A percentile compares a stretch with the other conserved stretches of the same genome.
phyloP scores from a whole-genome alignment of 805 yeast species.

The Wickerhamiella dianesei region DNA sequence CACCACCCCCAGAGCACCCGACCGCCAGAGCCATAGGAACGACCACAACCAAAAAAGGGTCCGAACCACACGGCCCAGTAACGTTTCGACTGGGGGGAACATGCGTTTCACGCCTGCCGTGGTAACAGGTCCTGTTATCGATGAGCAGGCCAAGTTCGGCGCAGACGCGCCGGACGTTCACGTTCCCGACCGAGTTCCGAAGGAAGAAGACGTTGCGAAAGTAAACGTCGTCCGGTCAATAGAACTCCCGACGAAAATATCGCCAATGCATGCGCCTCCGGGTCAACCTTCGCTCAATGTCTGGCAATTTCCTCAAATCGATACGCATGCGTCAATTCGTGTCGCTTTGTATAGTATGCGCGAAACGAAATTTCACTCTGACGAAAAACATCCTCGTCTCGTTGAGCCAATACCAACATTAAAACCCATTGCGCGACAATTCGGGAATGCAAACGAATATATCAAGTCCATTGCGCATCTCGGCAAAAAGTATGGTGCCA shows the following conservation, averaged over 20 bases:
- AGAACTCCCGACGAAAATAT: not conserved
- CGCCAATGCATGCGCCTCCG: not conserved
- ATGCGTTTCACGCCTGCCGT: not conserved
- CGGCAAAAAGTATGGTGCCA: not conserved
- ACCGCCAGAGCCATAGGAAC: no score
- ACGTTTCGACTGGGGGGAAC: not conserved
- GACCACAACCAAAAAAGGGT: no score
- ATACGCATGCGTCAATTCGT: not conserved
- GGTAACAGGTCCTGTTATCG: not conserved
- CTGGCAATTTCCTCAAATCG: not conserved
- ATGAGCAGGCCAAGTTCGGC: slow-evolving; percentile 1
- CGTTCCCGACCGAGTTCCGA: not conserved
- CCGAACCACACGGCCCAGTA: no score
- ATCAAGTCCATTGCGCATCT: not conserved
- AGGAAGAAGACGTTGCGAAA: not conserved
- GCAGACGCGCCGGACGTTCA: not conserved
- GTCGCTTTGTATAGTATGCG: not conserved
- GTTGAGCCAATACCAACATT: not conserved
- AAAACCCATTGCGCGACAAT: not conserved
- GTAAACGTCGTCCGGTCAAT: not conserved
- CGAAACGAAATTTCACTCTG: not conserved
- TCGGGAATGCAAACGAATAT: not conserved
- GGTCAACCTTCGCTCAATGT: not conserved
- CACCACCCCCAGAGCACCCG: no score
- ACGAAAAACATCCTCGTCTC: not conserved